Percentiles rank a stretch among this genome's conserved stretches.
Conservation (phyloP, 192 early-diverging fungal species). For the Coemansia guatemalensis region DNA sequence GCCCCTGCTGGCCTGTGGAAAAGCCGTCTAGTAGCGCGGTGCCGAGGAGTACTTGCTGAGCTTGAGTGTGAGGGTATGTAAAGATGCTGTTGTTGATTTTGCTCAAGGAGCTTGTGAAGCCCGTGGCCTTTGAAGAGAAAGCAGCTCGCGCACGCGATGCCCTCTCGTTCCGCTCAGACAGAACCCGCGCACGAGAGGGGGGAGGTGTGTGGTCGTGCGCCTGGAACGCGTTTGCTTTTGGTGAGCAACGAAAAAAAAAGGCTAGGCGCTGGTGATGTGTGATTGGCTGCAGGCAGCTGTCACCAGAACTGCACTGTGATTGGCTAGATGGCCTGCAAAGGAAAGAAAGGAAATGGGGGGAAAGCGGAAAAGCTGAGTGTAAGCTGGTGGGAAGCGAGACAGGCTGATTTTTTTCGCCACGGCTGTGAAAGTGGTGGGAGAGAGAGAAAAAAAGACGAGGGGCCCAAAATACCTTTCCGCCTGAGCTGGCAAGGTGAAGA, state of each 20-base stretch:
- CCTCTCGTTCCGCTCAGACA: neutral
- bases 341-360: conserved; percentile 5
- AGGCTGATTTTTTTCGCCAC: no score
- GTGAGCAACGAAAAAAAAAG: conserved; percentile 6
- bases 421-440: no score
- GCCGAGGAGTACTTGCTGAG: no score
- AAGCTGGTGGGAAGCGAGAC: neutral
- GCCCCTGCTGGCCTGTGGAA: neutral
- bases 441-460: no score
- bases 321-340: conserved; percentile 10
- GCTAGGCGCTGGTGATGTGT: conserved; percentile 8
- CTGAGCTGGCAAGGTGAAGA: no score
- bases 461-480: no score
- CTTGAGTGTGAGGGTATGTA: no score
- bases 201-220: conserved; percentile 1
- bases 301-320: conserved; percentile 1
- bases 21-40: neutral
- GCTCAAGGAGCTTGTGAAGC: no score
- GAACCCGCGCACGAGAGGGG: neutral
- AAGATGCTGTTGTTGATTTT: no score
- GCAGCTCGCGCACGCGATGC: neutral
- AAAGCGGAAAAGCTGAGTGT: conserved; percentile 8
- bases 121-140: conserved; percentile 1
- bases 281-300: conserved; percentile 13
- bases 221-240: neutral